Base-by-base conservation (phyloP, 2,329 filamentous ascomycete species). In the Ophiostoma ulmi region DNA sequence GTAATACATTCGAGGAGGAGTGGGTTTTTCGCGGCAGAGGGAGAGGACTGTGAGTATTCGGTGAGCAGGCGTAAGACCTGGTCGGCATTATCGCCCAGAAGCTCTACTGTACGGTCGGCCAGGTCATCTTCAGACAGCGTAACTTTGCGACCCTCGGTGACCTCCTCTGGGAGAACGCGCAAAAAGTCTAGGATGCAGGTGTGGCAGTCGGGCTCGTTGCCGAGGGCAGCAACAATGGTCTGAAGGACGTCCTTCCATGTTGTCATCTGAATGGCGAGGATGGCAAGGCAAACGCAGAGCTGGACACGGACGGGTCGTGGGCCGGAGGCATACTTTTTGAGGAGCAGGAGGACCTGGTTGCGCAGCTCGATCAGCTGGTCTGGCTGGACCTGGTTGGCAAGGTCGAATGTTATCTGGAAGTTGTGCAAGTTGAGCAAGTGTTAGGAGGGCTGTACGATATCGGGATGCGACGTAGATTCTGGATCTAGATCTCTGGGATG, bases 111-210 rank as follows among this genome's bases (percentile, higher is more conserved):
- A 84, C 95, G 91, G 77, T 87, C 84, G 75, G 85, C 86, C 79
- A 99, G 87, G 81, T 98, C 94, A 84, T 98, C 94, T 91, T 99
- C 95, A 1, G 93, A 94, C 83, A 99, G 87, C 86, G 93, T 97
- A 86, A 99, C 97, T 85, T 98, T 99, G 83, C 95, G 93, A 83
- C 95, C 95, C 86, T 99, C 94, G 76, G 92, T 98, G 78, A 99
- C 95, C 86, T 99, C 95, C 85, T 99, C 95, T 71, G 95, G 95
- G 75, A 99, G 89, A 77, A 99, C 94, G 80, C 93, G 93, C 75
- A 99, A 86, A 80, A 99, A 99, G 80, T 99, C 95, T 78, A 99
- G 85, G 77, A 98, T 91, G 80, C 91, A 95, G 74, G 93, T 88
- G 76, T 95, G 88, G 79, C 91, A 93, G 77, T 90, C 88, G 72